Percentiles rank a stretch among this genome's conserved stretches.
Evolutionary conservation across 352 stramenopile genomes (phyloP).

Genomic region (Pythium inflatum): DNA sequence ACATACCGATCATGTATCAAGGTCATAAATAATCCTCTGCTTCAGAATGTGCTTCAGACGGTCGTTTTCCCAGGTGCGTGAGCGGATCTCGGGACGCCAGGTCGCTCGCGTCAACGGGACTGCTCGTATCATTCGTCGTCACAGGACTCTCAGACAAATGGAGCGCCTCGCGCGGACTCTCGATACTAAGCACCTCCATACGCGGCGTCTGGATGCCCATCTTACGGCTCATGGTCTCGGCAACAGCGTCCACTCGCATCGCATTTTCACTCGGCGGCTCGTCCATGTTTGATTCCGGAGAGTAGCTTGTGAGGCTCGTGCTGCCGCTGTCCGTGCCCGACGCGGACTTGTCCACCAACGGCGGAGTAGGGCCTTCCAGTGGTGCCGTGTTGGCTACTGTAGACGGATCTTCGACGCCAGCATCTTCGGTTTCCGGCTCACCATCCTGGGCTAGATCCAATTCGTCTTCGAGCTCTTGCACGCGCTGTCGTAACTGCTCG

Average conservation of each 20-base stretch:
- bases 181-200: neutral
- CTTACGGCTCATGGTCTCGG: conserved; percentile 20
- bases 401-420: no score
- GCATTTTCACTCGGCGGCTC: neutral
- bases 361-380: no score
- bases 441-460: conserved; percentile 25
- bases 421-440: no score
- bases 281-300: neutral
- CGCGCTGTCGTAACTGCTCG: conserved; percentile 33
- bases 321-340: neutral
- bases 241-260: conserved; percentile 14
- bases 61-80: neutral
- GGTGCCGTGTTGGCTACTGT: no score
- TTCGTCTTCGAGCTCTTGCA: conserved; percentile 37
- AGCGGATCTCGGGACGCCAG: neutral
- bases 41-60: neutral
- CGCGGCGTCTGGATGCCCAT: conserved; percentile 22
- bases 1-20: no score
- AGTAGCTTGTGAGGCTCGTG: neutral
- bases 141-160: no score
- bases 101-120: neutral
- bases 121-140: conserved; percentile 5
- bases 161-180: neutral
- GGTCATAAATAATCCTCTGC: conserved; percentile 26
- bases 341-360: neutral